These are phyloP conservation scores for Borealophlyctis nickersoniae DNA, from an alignment of 192 early-diverging fungal genomes.

Conservation along the genomic window DNA sequence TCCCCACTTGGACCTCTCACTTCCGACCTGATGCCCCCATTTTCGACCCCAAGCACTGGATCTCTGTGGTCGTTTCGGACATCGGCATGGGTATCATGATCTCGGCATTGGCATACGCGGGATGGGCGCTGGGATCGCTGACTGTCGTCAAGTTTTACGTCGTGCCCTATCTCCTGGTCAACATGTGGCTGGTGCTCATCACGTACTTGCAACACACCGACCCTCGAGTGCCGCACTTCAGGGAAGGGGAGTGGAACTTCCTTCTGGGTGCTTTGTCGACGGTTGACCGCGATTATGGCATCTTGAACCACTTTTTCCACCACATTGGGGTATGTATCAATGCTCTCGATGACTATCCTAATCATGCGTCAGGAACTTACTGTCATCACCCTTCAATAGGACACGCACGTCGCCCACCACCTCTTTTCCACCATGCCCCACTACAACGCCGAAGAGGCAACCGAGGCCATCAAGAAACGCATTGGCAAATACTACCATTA, in stretches of 20 bases:
- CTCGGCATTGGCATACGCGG: slow-evolving; percentile 49
- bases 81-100: slow-evolving; percentile 64
- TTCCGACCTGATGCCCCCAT: slow-evolving; percentile 79
- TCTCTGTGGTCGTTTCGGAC: slow-evolving; percentile 70
- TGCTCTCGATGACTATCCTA: not conserved
- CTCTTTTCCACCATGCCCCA: slow-evolving; percentile 97
- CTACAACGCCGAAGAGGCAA: slow-evolving; percentile 89
- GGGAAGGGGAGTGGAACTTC: slow-evolving; percentile 83
- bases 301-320: slow-evolving; percentile 77
- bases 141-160: slow-evolving; percentile 80
- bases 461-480: slow-evolving; percentile 71
- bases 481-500: slow-evolving; percentile 78
- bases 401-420: slow-evolving; percentile 95
- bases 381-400: too few relatives aligned
- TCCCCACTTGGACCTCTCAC: slow-evolving; percentile 73
- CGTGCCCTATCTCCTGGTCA: slow-evolving; percentile 88
- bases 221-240: slow-evolving; percentile 84
- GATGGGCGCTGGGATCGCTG: slow-evolving; percentile 49
- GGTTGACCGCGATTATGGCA: slow-evolving; percentile 86
- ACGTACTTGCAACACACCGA: slow-evolving; percentile 95
- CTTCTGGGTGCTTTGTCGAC: slow-evolving; percentile 86
- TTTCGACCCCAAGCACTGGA: slow-evolving; percentile 73
- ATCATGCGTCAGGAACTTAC: slow-evolving; percentile 15
- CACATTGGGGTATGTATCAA: slow-evolving; percentile 45
- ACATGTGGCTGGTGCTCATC: slow-evolving; percentile 95